A percentile compares a stretch with the other conserved stretches of the same genome.
These are phyloP conservation scores for Leishmania arabica DNA, from an alignment of 208 protist genomes.

Conservation along the genomic window DNA sequence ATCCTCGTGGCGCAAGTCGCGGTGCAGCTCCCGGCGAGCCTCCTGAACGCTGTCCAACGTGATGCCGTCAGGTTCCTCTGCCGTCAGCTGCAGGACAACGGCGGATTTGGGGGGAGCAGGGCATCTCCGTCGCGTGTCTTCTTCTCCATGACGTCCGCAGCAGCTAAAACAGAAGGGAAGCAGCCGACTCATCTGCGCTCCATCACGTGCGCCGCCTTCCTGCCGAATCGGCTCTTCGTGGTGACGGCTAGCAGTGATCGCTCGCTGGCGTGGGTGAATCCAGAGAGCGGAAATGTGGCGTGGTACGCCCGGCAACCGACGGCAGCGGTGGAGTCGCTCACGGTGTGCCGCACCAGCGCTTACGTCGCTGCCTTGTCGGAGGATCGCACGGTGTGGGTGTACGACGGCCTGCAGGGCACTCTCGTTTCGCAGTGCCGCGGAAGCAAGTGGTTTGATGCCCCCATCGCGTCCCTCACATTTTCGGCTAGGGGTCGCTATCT, in stretches of 20 bases:
- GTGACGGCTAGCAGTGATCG: slow-evolving; percentile 63
- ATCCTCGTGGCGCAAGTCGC: slow-evolving; percentile 58
- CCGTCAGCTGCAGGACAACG: slow-evolving; percentile 18
- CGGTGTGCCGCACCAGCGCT: slow-evolving; percentile 48
- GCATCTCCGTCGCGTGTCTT: slow-evolving; percentile 3
- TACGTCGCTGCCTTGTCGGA: slow-evolving; percentile 69
- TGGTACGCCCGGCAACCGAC: slow-evolving; percentile 50
- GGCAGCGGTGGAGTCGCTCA: slow-evolving; percentile 25
- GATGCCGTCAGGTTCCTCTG: slow-evolving; percentile 35
- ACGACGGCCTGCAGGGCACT: slow-evolving; percentile 64
- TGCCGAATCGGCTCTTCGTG: slow-evolving; percentile 48
- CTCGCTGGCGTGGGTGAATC: slow-evolving; percentile 53
- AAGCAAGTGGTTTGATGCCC: slow-evolving; percentile 54
- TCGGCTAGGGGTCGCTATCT: slow-evolving; percentile 76
- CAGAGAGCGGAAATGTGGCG: slow-evolving; percentile 27
- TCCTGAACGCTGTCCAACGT: slow-evolving; percentile 25
- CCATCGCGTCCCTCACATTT: slow-evolving; percentile 56
- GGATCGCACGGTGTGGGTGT: slow-evolving; percentile 72
- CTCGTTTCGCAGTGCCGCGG: slow-evolving; percentile 57
- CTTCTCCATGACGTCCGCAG: slow-evolving; percentile 11
- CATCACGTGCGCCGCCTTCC: slow-evolving; percentile 42
- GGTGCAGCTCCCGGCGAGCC: slow-evolving; percentile 36
- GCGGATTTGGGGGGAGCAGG: neutral
- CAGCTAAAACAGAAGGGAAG: neutral
- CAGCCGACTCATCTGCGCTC: slow-evolving; percentile 46